phyloP scores from a whole-genome alignment of 169 alveolate genomes.

The Plasmodium sp. region DNA sequence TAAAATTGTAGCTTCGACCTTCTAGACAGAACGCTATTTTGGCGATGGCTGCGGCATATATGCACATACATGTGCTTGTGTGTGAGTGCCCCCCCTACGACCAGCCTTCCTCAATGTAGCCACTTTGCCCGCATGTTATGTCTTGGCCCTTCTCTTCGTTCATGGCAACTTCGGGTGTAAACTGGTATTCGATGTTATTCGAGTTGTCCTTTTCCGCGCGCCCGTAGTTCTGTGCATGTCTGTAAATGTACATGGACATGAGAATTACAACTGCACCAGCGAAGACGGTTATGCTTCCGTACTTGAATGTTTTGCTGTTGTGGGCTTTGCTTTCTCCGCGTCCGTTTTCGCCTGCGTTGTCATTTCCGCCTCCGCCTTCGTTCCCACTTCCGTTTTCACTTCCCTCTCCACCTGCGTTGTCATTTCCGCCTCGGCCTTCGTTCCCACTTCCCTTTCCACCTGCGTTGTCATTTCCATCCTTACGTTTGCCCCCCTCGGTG shows the following conservation, averaged over 20 bases:
- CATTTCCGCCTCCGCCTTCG: background rate
- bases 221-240: background rate
- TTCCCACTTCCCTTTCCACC: background rate
- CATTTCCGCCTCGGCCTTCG: background rate
- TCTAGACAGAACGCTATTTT: background rate
- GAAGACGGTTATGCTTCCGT: conserved; percentile 25
- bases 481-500: background rate
- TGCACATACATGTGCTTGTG: background rate
- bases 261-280: conserved; percentile 42
- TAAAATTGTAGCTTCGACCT: background rate
- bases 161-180: background rate
- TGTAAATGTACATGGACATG: conserved; percentile 4
- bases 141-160: conserved; percentile 21
- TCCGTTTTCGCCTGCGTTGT: background rate
- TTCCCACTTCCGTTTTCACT: background rate
- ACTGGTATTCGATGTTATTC: conserved; percentile 9
- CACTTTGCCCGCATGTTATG: background rate
- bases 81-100: background rate
- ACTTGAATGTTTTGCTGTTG: conserved; percentile 6
- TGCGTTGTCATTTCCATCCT: background rate
- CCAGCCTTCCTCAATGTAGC: conserved; percentile 39
- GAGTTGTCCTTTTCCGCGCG: background rate
- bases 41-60: background rate
- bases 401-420: background rate
- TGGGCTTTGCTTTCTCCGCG: background rate